These are phyloP conservation scores for Tricholoma bakamatsutake DNA, from an alignment of 768 basidiomycete genomes.

Conservation along the genomic window DNA sequence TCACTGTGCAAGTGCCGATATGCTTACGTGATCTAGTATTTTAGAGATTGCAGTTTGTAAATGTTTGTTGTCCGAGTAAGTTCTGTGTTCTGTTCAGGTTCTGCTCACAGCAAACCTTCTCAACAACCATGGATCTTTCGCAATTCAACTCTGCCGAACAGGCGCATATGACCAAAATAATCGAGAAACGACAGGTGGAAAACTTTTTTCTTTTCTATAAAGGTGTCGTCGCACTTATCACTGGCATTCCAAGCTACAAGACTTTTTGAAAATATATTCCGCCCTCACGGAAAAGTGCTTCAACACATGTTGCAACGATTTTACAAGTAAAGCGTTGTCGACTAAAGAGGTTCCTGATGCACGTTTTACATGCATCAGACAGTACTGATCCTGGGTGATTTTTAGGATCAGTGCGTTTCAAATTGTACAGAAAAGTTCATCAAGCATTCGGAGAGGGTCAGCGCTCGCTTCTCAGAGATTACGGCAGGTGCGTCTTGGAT, in stretches of 20 bases:
- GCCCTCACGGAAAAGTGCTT: slow-evolving; percentile 96
- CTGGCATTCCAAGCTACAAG: slow-evolving; percentile 75
- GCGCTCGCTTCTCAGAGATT: slow-evolving; percentile 85
- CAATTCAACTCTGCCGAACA: slow-evolving; percentile 86
- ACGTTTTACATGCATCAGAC: not conserved
- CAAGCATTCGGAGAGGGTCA: slow-evolving; percentile 92
- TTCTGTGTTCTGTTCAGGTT: too few species aligned
- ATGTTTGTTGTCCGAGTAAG: too few species aligned
- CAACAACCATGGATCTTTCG: slow-evolving; percentile 78
- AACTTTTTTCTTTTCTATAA: not conserved
- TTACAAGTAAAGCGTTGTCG: slow-evolving; percentile 90
- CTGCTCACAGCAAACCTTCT: too few species aligned
- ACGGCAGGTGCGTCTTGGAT: slow-evolving; percentile 68
- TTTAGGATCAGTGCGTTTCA: slow-evolving; percentile 80
- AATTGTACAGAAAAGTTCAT: slow-evolving; percentile 98
- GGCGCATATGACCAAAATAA: slow-evolving; percentile 91
- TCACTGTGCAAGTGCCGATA: too few species aligned
- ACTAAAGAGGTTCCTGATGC: slow-evolving; percentile 74
- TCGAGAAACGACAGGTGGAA: slow-evolving; percentile 93
- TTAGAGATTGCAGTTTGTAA: too few species aligned
- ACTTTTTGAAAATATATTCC: slow-evolving; percentile 93
- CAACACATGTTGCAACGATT: slow-evolving; percentile 91
- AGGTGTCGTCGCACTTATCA: not conserved
- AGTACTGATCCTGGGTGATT: not conserved
- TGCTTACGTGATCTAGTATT: too few species aligned